phyloP scores from a whole-genome alignment of 2,329 filamentous ascomycete species.

The Aureobasidium mangrovei region DNA sequence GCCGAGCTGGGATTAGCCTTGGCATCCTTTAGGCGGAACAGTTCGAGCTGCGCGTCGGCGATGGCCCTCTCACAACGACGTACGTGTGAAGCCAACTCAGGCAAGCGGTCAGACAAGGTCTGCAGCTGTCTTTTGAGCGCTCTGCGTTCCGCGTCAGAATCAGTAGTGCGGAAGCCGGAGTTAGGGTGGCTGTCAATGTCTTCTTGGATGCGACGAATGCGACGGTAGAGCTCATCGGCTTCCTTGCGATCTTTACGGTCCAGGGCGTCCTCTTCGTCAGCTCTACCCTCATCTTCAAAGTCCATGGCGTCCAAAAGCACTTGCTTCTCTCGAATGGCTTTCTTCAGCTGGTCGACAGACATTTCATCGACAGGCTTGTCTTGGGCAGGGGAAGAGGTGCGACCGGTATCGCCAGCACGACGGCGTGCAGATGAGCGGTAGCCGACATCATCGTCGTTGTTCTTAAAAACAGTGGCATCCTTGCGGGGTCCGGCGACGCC shows the following conservation, averaged over 20 bases:
- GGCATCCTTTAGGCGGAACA: constrained; percentile 88
- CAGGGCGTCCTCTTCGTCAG: constrained; percentile 84
- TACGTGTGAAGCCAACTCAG: constrained; percentile 85
- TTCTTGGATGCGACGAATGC: constrained; percentile 83
- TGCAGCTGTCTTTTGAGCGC: constrained; percentile 84
- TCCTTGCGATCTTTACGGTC: constrained; percentile 86
- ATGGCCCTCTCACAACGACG: constrained; percentile 86
- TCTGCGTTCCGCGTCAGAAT: constrained; percentile 82
- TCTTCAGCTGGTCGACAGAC: constrained; percentile 76
- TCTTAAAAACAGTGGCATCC: constrained; percentile 93
- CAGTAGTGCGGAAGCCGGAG: constrained; percentile 57
- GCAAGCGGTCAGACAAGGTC: constrained; percentile 77
- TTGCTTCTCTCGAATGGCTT: constrained; percentile 90
- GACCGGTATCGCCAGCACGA: constrained; percentile 57
- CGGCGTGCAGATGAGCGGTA: constrained; percentile 92
- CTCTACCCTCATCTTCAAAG: constrained; percentile 82
- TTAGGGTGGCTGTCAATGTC: constrained; percentile 91
- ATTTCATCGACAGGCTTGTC: constrained; percentile 68
- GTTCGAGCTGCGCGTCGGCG: constrained; percentile 79
- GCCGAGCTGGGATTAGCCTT: constrained; percentile 81
- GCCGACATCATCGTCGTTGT: constrained; percentile 76
- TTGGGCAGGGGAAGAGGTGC: constrained; percentile 72
- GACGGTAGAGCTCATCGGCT: constrained; percentile 86
- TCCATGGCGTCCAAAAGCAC: constrained; percentile 92
- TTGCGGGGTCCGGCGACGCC: constrained; percentile 60